Evolutionary conservation across 23 red algal species (phyloP), one percentile per base, ranked within the genome.

Genomic region (Pyropia haitanensis): DNA sequence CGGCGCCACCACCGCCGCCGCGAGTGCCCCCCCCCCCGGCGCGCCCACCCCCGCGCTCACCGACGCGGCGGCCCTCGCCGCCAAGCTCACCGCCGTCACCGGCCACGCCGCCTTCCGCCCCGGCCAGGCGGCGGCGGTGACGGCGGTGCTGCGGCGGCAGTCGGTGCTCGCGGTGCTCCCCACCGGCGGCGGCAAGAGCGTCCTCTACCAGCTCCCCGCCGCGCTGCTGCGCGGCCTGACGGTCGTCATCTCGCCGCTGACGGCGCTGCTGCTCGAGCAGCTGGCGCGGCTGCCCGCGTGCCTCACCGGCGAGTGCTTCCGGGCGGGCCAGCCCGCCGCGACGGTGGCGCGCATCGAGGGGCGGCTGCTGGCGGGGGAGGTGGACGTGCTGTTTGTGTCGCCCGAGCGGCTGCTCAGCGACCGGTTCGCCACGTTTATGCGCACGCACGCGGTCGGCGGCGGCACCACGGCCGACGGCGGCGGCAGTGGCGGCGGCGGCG

Each of bases 361-460:
- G 19, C 52, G 65, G 14, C n/a, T 86, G n/a, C 61, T 63, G 27
- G 23, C 53, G 18, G 73, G 80, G 17, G 65, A 54, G 33, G 33
- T 80, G 32, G 86, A 95, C 48, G 58, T 95, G 12, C 80, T 95
- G 60, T 85, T 81, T 56, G 66, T 85, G 2, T 64, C 89, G 8
- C 89, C 89, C 18, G 89, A 95, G 56, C 58, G 80, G 15, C 64
- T 95, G 25, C 68, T 70, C 49, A 56, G 58, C 20, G 25, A 32
- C 15, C 20, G 54, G 17, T 79, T 95, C 27, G 31, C 32, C 14
- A 25, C 49, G 44, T 17, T 86, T 2, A 61, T 95, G 54, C 50
- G 68, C 23, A 22, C 24, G 5, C 20, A 23, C 19, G 44, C 53
- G 21, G 15, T 30, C 2, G 60, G 26, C 18, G 53, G 60, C 6